Base-by-base conservation (phyloP, 202 grass and related monocot genomes). In the Panicum hallii region DNA sequence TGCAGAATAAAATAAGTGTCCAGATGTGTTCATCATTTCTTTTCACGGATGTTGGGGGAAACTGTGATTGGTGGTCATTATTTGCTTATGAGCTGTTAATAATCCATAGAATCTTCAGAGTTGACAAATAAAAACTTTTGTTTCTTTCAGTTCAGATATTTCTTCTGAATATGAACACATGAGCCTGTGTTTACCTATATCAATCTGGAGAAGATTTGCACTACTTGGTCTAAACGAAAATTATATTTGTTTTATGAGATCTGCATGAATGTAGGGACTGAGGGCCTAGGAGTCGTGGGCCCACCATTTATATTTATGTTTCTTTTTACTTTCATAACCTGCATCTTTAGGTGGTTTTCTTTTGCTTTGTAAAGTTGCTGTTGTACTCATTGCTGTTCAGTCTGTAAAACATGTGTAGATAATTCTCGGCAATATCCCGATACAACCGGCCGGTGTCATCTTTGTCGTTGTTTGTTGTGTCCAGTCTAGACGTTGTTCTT, bases 351-450 rank as follows among this genome's bases (percentile, higher is more conserved):
- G 42, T 48, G 8, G 53, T 46, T 72, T 45, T 58, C 41, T 38
- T 71, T 82, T 58, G 52, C 22, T 60, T 72, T n/a, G 67, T 61
- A 72, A 61, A 82, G 79, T 62, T 61, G 41, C 26, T 61, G 2
- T 9, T 47, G 53, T 70, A 72, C 78, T 72, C 79, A 72, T 72
- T 82, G 67, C 0, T 62, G 26, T 48, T 20, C 23, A 82, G 43
- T 20, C 23, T 58, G 9, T 56, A 57, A 58, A 70, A 49, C 17
- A 77, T 57, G 12, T 13, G 36, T 32, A 43, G 50, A 71, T 61
- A 82, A 72, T 82, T 19, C 22, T 47, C 5, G 53, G 52, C 34
- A 60, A 60, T 61, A 67, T 26, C 26, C 26, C 1, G 26, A 26
- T 26, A 0, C 26, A 26, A 26, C 26, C 26, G 26, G 26, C 26